A percentile compares a stretch with the other conserved stretches of the same genome.
Conservation (phyloP, 805 yeast genomes). For the Candida namnaoensis region DNA sequence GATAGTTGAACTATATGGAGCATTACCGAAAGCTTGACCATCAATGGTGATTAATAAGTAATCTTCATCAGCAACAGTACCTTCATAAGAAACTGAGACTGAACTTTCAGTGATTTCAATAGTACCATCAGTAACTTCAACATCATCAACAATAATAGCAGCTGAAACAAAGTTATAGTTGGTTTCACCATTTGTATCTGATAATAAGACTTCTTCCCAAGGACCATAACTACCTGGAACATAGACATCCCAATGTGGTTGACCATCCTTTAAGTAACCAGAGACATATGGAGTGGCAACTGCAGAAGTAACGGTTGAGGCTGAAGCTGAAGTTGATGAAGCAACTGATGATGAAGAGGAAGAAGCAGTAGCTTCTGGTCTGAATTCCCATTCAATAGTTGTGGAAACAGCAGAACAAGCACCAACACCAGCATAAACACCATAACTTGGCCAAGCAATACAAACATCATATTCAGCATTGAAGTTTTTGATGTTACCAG, state of each 20-base stretch:
- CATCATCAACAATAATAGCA: slow-evolving; percentile 8
- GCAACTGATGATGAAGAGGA: neutral
- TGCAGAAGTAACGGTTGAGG: slow-evolving; percentile 5
- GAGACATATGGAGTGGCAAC: slow-evolving; percentile 12
- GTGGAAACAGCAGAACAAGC: neutral
- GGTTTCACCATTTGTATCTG: slow-evolving; percentile 9
- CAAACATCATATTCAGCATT: neutral
- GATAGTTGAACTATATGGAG: neutral
- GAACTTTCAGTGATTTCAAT: slow-evolving; percentile 4
- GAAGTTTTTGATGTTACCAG: neutral
- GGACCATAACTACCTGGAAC: slow-evolving; percentile 16
- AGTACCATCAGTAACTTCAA: slow-evolving; percentile 2
- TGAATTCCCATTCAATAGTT: no score
- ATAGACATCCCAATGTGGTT: slow-evolving; percentile 16
- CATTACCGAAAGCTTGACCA: neutral
- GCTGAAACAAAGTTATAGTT: slow-evolving; percentile 9
- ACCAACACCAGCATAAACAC: neutral
- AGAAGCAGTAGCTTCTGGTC: neutral
- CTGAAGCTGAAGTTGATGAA: neutral
- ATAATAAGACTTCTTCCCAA: slow-evolving; percentile 11
- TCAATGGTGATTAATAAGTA: neutral
- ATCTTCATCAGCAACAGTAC: slow-evolving; percentile 1
- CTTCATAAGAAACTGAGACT: slow-evolving; percentile 7
- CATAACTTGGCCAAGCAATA: neutral
- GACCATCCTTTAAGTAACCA: slow-evolving; percentile 15